Evolutionary conservation across 2,329 filamentous ascomycete species (phyloP), one percentile per base, ranked within the genome.

Genomic region (Biscogniauxia marginata): DNA sequence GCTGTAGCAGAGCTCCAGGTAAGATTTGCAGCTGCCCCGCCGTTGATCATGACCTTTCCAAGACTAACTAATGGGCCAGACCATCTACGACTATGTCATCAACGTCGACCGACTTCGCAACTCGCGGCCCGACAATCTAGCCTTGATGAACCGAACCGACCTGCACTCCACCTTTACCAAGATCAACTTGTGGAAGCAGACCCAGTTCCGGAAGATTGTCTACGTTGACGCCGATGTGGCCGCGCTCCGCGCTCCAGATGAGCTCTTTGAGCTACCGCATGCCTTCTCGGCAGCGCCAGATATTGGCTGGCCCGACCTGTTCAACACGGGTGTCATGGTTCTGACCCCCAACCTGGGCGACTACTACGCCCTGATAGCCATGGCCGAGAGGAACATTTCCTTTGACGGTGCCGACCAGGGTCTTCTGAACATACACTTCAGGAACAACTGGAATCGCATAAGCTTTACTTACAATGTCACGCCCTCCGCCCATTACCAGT

Each of bases 321-420:
- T 98, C 85, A 99, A 99, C 75, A 92, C 90, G n/a, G 95, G 95
- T 68, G 86, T 99, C 65, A 96, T 99, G 91, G 91, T 92, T 34
- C 75, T 99, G 57, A 88, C 82, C 16, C 95, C 95, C 30, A 89
- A 93, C 74, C 79, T 93, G 82, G 89, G 88, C 55, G 93, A 96
- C 64, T 98, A 93, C 74, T 88, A 91, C 75, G 89, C 91, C 45
- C 81, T 99, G 70, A 80, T 86, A 61, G 90, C 90, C 61, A 86
- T 97, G 80, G 92, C 95, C 22, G 84, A 92, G 65, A 82, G 87
- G 54, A 93, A 93, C 22, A 90, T 93, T 70, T 97, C 93, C 62
- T 99, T 99, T 70, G 95, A 99, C 71, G 95, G 95, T 49, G 95
- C 95, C 39, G 95, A 99, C 71, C 95, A 99, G 75, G 95, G 95